Base-by-base conservation (phyloP, 2,329 filamentous ascomycete genomes). In the Cladosporium oxysporum region DNA sequence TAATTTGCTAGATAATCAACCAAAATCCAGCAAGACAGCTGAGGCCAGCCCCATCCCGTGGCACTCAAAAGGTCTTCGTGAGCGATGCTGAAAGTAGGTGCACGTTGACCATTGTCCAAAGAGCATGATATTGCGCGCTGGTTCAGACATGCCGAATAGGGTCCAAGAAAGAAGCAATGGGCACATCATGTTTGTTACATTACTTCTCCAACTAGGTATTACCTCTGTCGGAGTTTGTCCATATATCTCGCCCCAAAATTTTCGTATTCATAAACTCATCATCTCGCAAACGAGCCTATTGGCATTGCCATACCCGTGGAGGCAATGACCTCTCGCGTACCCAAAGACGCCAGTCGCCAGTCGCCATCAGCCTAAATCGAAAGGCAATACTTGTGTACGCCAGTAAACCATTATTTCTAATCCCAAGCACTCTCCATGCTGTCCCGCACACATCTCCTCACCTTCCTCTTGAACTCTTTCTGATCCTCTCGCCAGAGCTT, bases 401-500 rank as follows among this genome's bases (percentile, higher is more conserved):
- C 52, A 33, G 52, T n/a, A 55, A 29, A 55, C 2, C 29, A 16
- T 14, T 28, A n/a, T 1, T 35, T 41, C 31, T 72, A 77, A 33
- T 77, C 75, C 75, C 73, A 77, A 52, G 71, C 76, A 66, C 68
- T 74, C 31, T 92, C 92, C 72, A 93, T 79, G 76, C 91, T 96
- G 78, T 92, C 90, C 72, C 92, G 82, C 1, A 96, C 92, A 74
- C 91, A 92, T 76, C 87, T 88, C 74, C 93, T 83, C 67, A 93
- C 93, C 68, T 86, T 83, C 79, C 86, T 90, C 79, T 92, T 87
- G 76, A 97, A 99, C 60, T 93, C 91, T 67, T 83, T 83, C 64
- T 83, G 81, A 74, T 97, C 91, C 74, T 95, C 92, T 62, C 95
- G 87, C 86, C 95, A 90, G 82, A 97, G 80, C 67, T 91, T 87